phyloP scores from a whole-genome alignment of 371 early-diverging fungal genomes.

The Sporodiniella umbellata region DNA sequence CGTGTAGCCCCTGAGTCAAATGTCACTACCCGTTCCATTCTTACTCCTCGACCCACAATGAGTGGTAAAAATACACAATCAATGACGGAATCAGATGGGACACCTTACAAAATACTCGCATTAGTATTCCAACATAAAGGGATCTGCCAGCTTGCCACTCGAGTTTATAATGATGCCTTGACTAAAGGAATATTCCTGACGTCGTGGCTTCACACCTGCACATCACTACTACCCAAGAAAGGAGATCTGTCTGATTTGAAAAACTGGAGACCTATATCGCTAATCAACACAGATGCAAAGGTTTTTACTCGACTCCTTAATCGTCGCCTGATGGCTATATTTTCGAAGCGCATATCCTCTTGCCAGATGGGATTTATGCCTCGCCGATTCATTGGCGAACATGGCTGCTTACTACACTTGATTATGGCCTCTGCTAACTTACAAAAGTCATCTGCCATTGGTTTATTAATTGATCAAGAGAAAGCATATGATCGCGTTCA shows the following conservation, averaged over 20 bases:
- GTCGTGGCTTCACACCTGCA: constrained; percentile 10
- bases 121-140: no score
- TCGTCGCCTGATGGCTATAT: neutral
- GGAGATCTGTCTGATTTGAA: constrained; percentile 1
- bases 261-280: constrained; percentile 6
- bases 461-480: constrained; percentile 14
- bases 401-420: no score
- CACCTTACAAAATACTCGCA: no score
- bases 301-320: constrained; percentile 21
- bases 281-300: constrained; percentile 26
- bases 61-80: no score
- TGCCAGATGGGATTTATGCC: neutral
- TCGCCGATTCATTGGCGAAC: constrained; percentile 1
- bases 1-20: no score
- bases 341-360: neutral
- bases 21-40: no score
- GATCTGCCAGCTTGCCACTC: no score
- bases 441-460: neutral
- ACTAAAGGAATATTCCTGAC: no score
- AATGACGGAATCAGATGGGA: no score
- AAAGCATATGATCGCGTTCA: constrained; percentile 16
- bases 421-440: no score
- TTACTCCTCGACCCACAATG: no score
- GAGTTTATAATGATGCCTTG: no score
- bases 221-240: constrained; percentile 13